Evolutionary conservation across 805 yeast species (phyloP), one percentile per base, ranked within the genome.

Genomic region (Clavispora carvajalis): DNA sequence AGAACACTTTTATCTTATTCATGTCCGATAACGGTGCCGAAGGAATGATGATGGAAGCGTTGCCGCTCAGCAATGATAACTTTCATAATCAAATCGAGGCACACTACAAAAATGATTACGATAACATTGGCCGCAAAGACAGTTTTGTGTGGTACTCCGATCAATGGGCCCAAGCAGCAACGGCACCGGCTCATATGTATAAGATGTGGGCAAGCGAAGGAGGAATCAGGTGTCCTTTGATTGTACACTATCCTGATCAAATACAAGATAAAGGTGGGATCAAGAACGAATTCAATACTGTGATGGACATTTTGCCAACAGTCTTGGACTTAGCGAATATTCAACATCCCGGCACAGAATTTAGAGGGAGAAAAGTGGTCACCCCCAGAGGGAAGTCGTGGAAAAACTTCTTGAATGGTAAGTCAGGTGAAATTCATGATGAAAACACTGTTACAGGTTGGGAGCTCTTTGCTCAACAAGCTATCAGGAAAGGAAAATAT

Each of bases 21-120:
- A 73, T 77, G 71, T 76, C 82, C 3, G 83, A 79, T 55, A 79
- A 79, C 53, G 84, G 83, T 18, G 83, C 83, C 4, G 83, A 79
- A 52, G 80, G 83, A 12, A 71, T 76, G 68, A 57, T 75, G 37
- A 61, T 75, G 58, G 81, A 77, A 47, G 82, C 80, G 3, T 58
- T 74, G 49, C 81, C 84, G 2, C 54, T 74, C 34, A 35, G 26
- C 9, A 44, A 58, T 4, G 45, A 51, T 18, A 58, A 62, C 28
- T 57, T 55, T 36, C 33, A 46, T 15, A 56, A 51, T 7, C 41
- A 48, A 12, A 52, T 73, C 28, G 49, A 52, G 22, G 51, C 55
- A n/a, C 49, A 65, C 43, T 75, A 62, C 54, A 53, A 75, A 51
- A 76, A 76, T 50, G 40, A 58, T 1, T 55, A 54, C 22, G 74